These are phyloP conservation scores for Moringa oleifera DNA, from an alignment of 345 rosid species.

Conservation along the genomic window DNA sequence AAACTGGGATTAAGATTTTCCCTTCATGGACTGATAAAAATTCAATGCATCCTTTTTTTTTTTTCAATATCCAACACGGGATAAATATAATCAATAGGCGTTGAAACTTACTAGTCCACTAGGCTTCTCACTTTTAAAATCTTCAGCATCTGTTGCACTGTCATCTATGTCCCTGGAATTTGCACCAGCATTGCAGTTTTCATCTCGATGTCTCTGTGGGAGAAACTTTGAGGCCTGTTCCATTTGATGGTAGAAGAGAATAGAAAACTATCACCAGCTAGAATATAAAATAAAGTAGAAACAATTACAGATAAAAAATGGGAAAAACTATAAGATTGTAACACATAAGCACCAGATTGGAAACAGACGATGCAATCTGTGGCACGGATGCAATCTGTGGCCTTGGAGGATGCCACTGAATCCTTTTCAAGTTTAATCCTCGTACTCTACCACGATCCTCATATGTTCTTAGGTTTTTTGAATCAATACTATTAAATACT, in stretches of 20 bases:
- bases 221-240: conserved; percentile 56
- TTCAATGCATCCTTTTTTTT: conserved; percentile 1
- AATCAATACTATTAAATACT: conserved; percentile 33
- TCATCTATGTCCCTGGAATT: conserved; percentile 29
- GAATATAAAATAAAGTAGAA: background rate
- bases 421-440: conserved; percentile 40
- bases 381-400: conserved; percentile 45
- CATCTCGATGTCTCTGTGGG: conserved; percentile 38
- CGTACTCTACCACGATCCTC: conserved; percentile 26
- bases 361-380: conserved; percentile 62
- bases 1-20: conserved; percentile 10
- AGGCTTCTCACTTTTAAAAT: conserved; percentile 35
- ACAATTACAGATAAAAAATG: conserved; percentile 2
- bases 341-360: conserved; percentile 64
- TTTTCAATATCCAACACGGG: background rate
- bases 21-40: conserved; percentile 17
- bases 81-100: conserved; percentile 4
- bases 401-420: conserved; percentile 56
- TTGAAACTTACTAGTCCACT: conserved; percentile 41
- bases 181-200: conserved; percentile 16
- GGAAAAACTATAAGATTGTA: background rate
- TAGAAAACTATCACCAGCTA: conserved; percentile 8
- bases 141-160: conserved; percentile 25
- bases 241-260: conserved; percentile 16
- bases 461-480: conserved; percentile 25